These are phyloP conservation scores for Phoma sp. DNA, from an alignment of 2,329 filamentous ascomycete species.

Conservation along the genomic window DNA sequence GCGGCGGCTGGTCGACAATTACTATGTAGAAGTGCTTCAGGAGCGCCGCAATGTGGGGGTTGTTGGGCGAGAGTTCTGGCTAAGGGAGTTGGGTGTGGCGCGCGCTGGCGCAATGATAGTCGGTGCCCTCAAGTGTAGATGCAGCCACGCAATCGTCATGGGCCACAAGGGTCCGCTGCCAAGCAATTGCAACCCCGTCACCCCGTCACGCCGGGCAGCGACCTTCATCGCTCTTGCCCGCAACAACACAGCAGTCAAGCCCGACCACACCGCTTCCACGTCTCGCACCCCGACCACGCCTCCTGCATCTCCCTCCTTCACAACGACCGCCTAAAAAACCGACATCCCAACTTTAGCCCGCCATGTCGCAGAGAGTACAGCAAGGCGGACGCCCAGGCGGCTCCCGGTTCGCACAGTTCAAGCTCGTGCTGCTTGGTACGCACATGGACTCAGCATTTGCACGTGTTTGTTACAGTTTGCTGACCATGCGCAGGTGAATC, in stretches of 20 bases:
- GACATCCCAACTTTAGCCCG: slow-evolving; percentile 26
- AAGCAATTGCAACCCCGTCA: slow-evolving; percentile 14
- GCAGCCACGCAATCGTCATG: slow-evolving; percentile 22
- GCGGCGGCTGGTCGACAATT: background rate
- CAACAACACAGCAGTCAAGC: slow-evolving; percentile 11
- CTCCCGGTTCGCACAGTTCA: slow-evolving; percentile 96
- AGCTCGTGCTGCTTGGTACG: slow-evolving; percentile 94
- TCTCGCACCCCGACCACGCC: background rate
- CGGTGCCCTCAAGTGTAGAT: background rate
- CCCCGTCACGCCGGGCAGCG: slow-evolving; percentile 16
- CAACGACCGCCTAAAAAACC: background rate
- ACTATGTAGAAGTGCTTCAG: background rate
- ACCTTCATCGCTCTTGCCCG: slow-evolving; percentile 15
- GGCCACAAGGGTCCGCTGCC: slow-evolving; percentile 4
- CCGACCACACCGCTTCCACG: slow-evolving; percentile 14
- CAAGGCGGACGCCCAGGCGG: slow-evolving; percentile 68
- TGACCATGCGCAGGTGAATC: slow-evolving; percentile 78
- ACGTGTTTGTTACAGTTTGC: slow-evolving; percentile 3
- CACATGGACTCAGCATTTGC: background rate
- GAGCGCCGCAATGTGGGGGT: background rate
- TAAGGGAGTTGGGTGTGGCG: background rate
- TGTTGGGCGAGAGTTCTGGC: too few species aligned
- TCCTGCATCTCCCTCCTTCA: slow-evolving; percentile 1
- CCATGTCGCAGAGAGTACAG: slow-evolving; percentile 86
- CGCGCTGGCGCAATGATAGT: background rate